Base-by-base conservation (phyloP, 306 rosid genomes). In the Cucurbita moschata region DNA sequence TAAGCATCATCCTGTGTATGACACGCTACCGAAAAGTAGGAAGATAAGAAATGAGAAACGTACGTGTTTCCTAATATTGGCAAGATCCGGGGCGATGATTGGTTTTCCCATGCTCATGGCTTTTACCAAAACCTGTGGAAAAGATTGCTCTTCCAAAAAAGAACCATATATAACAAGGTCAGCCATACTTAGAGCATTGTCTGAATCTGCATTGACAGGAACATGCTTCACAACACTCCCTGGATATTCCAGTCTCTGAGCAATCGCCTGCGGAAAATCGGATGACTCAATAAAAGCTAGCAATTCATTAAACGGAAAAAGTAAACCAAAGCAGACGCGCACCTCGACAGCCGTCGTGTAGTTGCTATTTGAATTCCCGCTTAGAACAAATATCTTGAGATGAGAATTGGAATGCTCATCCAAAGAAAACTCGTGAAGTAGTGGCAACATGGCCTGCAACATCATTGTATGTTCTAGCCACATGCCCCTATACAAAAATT, bases 81-180 rank as follows among this genome's bases (percentile, higher is more conserved):
- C 75, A 77, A 87, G 85, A 85, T 91, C 90, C 0, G 97, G 96
- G 77, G 97, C 97, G 50, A 95, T 77, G 80, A 91, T 83, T 79
- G 96, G 97, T 60, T 91, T 95, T 80, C 80, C 97, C 66, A 89
- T 91, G 87, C 91, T 80, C 99, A 95, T 88, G 63, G 97, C 97
- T 86, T 87, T 89, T 65, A 83, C 60, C 82, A 95, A 86, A 86
- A 88, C 77, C 78, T 84, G 90, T 1, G 97, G 99, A 82, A 95
- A 91, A 54, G 89, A 85, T 79, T 82, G 91, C 71, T 88, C 97
- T 81, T 91, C 93, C 61, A 83, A 87, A 71, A 88, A 86, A 37
- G 99, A 95, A 59, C 99, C 97, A 73, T 91, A 91, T 52, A 95
- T 81, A 81, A 95, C 91, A 55, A 89, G 83, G 73, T 91, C 93